A percentile compares a stretch with the other conserved stretches of the same genome.
These are phyloP conservation scores for Leccinum fibrillosum DNA, from an alignment of 768 basidiomycete genomes.

Conservation along the genomic window DNA sequence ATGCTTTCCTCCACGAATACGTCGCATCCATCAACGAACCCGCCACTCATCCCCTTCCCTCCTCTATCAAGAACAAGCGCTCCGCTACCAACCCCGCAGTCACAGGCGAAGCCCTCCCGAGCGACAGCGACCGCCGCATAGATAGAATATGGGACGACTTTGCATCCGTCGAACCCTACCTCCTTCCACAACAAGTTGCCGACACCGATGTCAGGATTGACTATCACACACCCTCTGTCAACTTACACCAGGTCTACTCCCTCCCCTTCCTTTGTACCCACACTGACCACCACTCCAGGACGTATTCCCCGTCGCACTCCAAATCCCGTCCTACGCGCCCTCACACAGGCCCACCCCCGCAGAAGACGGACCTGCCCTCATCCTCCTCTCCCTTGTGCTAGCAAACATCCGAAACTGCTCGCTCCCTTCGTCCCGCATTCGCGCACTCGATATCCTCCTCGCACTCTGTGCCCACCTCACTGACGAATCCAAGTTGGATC, in stretches of 20 bases:
- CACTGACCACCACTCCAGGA: constrained; percentile 43
- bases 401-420: constrained; percentile 87
- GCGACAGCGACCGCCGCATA: constrained; percentile 79
- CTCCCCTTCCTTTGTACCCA: neutral
- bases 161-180: constrained; percentile 73
- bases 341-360: constrained; percentile 49
- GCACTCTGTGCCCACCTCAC: constrained; percentile 78
- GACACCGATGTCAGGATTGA: constrained; percentile 56
- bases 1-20: constrained; percentile 92
- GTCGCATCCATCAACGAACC: constrained; percentile 76
- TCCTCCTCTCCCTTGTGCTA: constrained; percentile 83
- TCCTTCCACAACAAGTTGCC: constrained; percentile 44
- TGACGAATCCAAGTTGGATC: constrained; percentile 93
- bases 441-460: constrained; percentile 81
- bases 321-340: constrained; percentile 50
- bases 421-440: constrained; percentile 82
- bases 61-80: constrained; percentile 22
- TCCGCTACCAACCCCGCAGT: constrained; percentile 7
- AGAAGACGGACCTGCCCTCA: constrained; percentile 85
- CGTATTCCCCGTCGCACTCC: constrained; percentile 72
- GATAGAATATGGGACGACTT: constrained; percentile 88
- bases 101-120: constrained; percentile 49
- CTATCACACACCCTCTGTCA: constrained; percentile 45
- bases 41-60: constrained; percentile 43
- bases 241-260: constrained; percentile 54